phyloP scores from a whole-genome alignment of 257 asterid species.

The Fraxinus cuspidata region DNA sequence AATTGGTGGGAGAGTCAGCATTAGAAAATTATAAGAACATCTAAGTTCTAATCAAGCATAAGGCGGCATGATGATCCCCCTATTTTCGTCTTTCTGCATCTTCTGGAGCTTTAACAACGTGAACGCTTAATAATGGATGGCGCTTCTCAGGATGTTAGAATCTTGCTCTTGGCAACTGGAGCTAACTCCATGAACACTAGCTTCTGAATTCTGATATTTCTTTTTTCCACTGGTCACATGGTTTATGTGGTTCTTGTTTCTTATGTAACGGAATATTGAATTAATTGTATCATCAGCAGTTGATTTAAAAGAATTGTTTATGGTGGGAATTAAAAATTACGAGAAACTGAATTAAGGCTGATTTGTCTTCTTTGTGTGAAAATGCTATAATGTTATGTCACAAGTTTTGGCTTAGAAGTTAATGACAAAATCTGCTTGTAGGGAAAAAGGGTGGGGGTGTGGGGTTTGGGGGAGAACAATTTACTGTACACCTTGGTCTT shows the following conservation, averaged over 20 bases:
- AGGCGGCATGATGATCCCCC: conserved; percentile 13
- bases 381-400: not conserved
- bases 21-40: conserved; percentile 5
- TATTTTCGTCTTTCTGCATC: not conserved
- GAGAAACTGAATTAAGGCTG: conserved; percentile 10
- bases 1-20: not conserved
- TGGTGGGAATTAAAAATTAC: conserved; percentile 1
- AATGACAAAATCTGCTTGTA: conserved; percentile 1
- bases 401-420: conserved; percentile 2
- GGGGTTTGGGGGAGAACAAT: not conserved
- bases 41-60: conserved; percentile 7
- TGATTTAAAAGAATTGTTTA: not conserved
- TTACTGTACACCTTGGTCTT: not conserved
- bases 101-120: not conserved
- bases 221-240: conserved; percentile 7
- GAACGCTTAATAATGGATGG: not conserved
- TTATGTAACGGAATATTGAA: not conserved
- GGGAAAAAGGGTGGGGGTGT: not conserved
- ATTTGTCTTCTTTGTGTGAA: not conserved
- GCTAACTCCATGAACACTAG: not conserved
- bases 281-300: conserved; percentile 13
- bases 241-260: conserved; percentile 19
- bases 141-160: conserved; percentile 12
- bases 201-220: not conserved
- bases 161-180: conserved; percentile 15